Base-by-base conservation (phyloP, 192 early-diverging fungal genomes). In the Pilobolus umbonatus region DNA sequence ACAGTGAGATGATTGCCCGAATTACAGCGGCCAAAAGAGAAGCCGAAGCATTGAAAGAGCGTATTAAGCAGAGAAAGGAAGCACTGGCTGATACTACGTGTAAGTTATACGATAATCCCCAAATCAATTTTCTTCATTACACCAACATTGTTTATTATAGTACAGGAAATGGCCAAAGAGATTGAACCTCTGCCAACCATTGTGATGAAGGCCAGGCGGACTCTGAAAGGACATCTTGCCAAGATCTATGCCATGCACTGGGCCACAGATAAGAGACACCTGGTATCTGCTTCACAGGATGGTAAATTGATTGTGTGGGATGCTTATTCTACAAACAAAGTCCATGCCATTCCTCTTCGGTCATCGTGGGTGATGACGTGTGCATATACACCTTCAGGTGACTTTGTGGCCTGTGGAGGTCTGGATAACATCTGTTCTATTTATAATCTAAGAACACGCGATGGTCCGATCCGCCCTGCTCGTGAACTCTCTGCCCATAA, bases 341-440 rank as follows among this genome's bases (percentile, higher is more conserved):
- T 98, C 29, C 93, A 98, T 73, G 96, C 97, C 17, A 98, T 99
- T 64, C 97, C 97, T 1, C 73, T 99, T 51, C 89, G 93, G 10
- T 99, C 97, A 2, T 98, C 96, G 11, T 99, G 97, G 97, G 96
- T 99, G 66, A 99, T 99, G 97, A 98, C 97, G 25, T 98, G 95
- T 65, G 94, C 97, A 3, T 99, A 98, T 59, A 93, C 97, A 40
- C 97, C 97, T 5, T 96, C 94, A 9, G 94, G 97, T 24, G 93
- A 90, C 73, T 95, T 94, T 78, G 97, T 99, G 19, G 97, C 97
- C 42, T 99, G 97, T 74, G 97, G 97, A 74, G 97, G 97, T 61
- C 85, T 99, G 53, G 97, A 99, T 78, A 98, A 98, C 75, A 88
- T 99, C 63, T 99, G 97, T 77, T 96, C 94, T 24, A 97, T 99